These are phyloP conservation scores for Pichia kluyveri DNA, from an alignment of 805 yeast species.

Conservation along the genomic window DNA sequence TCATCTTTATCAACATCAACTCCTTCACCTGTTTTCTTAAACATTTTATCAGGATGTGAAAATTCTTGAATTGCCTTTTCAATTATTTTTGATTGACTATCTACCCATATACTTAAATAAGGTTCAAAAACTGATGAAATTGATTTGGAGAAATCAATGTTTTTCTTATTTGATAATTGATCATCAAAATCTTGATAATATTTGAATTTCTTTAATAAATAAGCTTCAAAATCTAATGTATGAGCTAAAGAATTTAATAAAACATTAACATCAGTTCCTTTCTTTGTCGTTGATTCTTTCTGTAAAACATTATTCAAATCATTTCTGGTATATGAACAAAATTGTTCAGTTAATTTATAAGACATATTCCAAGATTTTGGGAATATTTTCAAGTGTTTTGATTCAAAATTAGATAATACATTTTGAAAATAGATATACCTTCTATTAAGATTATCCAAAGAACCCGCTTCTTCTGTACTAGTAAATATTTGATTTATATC, in stretches of 20 bases:
- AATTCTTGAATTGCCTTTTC: slow-evolving; percentile 57
- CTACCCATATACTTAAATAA: slow-evolving; percentile 75
- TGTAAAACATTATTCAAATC: slow-evolving; percentile 51
- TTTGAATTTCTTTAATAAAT: slow-evolving; percentile 54
- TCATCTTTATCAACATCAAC: slow-evolving; percentile 10
- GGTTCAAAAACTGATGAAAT: slow-evolving; percentile 76
- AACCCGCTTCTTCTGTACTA: slow-evolving; percentile 86
- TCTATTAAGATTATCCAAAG: slow-evolving; percentile 76
- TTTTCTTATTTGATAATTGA: slow-evolving; percentile 20
- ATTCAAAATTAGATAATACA: slow-evolving; percentile 47
- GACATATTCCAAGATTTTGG: slow-evolving; percentile 69
- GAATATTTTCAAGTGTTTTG: slow-evolving; percentile 45
- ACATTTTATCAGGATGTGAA: slow-evolving; percentile 47
- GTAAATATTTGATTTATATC: slow-evolving; percentile 74
- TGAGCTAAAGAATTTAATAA: slow-evolving; percentile 62
- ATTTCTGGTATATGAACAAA: slow-evolving; percentile 59
- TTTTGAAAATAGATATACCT: slow-evolving; percentile 77
- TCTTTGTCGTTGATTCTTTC: slow-evolving; percentile 28
- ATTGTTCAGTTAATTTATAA: slow-evolving; percentile 46
- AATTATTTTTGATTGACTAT: slow-evolving; percentile 65
- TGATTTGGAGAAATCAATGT: slow-evolving; percentile 27
- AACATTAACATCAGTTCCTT: slow-evolving; percentile 43
- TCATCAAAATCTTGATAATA: slow-evolving; percentile 30
- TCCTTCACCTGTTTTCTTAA: slow-evolving; percentile 28
- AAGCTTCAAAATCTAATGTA: slow-evolving; percentile 78